Percentiles rank a stretch among this genome's conserved stretches.
These are phyloP conservation scores for Coccinonectria pachysandricola DNA, from an alignment of 2,329 filamentous ascomycete genomes.

Conservation along the genomic window DNA sequence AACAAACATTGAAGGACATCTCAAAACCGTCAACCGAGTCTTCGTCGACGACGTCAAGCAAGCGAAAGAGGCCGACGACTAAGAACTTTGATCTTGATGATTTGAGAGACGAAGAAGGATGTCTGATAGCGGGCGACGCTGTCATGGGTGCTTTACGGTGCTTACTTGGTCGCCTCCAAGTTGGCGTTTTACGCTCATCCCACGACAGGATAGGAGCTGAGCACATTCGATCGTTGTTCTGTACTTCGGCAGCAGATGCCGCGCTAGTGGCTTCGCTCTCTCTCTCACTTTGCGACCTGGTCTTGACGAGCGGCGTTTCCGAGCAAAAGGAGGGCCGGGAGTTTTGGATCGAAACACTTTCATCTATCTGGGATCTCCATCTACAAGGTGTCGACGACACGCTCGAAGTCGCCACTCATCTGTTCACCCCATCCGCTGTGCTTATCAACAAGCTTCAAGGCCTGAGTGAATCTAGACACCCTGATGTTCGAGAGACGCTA, in stretches of 20 bases:
- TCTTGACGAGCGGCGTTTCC: constrained; percentile 21
- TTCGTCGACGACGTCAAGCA: constrained; percentile 21
- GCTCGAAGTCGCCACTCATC: constrained; percentile 35
- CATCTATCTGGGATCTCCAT: constrained; percentile 43
- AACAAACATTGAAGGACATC: constrained; percentile 53
- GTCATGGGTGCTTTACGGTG: constrained; percentile 36
- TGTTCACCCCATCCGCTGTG: constrained; percentile 29
- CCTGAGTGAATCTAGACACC: constrained; percentile 11
- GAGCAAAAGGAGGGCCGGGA: constrained; percentile 29
- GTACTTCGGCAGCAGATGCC: constrained; percentile 36
- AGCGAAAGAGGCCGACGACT: constrained; percentile 35
- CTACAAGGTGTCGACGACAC: constrained; percentile 38
- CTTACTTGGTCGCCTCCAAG: constrained; percentile 36
- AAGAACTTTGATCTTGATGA: constrained; percentile 28
- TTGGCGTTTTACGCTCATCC: constrained; percentile 23
- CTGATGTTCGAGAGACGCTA: constrained; percentile 5
- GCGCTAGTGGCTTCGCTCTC: constrained; percentile 35
- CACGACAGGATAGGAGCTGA: constrained; percentile 44
- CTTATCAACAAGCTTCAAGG: constrained; percentile 32
- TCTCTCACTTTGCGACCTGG: constrained; percentile 33
- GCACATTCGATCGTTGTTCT: constrained; percentile 48
- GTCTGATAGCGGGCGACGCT: constrained; percentile 36
- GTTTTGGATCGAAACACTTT: constrained; percentile 37
- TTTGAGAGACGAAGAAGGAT: constrained; percentile 29
- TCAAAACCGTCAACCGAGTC: constrained; percentile 24